Conservation (phyloP, 345 rosid genomes). For the Geranium brycei region DNA sequence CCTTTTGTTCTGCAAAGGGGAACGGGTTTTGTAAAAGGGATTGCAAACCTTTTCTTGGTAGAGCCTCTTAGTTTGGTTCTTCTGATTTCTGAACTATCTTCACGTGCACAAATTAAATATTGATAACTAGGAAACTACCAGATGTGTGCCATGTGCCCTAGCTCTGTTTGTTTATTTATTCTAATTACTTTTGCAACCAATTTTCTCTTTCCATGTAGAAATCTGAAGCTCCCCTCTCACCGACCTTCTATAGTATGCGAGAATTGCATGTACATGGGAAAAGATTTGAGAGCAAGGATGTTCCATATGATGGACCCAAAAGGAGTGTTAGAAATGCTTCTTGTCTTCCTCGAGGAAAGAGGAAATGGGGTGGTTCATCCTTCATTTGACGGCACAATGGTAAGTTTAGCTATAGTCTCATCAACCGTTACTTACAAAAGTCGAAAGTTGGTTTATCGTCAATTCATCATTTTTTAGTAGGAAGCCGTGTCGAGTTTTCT, state of each 20-base stretch:
- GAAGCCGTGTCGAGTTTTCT: neutral
- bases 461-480: neutral
- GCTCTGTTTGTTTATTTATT: neutral
- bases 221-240: conserved; percentile 76
- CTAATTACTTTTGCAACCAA: neutral
- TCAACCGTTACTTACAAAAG: neutral
- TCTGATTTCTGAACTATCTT: too few relatives aligned
- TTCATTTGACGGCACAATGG: conserved; percentile 29
- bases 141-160: too few relatives aligned
- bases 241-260: conserved; percentile 76
- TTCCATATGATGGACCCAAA: conserved; percentile 82
- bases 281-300: conserved; percentile 65
- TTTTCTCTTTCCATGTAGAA: conserved; percentile 24
- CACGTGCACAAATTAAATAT: too few relatives aligned
- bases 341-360: conserved; percentile 75
- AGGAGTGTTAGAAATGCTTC: conserved; percentile 73
- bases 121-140: too few relatives aligned
- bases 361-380: conserved; percentile 35
- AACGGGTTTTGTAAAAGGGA: too few relatives aligned
- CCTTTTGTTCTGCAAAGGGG: too few relatives aligned
- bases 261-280: conserved; percentile 63
- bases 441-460: neutral
- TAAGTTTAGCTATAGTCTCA: conserved; percentile 13
- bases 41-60: too few relatives aligned
- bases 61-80: too few relatives aligned